Base-by-base conservation (phyloP, 192 early-diverging fungal species). In the Coemansia sp. region DNA sequence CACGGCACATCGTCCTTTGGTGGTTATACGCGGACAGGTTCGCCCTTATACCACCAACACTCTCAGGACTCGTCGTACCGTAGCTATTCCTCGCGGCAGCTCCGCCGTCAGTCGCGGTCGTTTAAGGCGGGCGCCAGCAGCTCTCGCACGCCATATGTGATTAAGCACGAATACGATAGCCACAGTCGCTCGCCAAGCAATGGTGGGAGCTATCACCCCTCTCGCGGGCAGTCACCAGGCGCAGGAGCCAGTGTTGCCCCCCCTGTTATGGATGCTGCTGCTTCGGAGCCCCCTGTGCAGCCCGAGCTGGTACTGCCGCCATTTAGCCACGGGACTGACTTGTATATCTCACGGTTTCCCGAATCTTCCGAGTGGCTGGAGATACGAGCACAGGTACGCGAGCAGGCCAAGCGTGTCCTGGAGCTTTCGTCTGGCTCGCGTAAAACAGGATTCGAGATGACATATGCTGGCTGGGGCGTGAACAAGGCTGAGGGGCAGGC, bases 371-470 rank as follows among this genome's bases (percentile, higher is more conserved):
- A 72, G 40, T 79, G 76, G 76, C 62, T 79, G 34, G 63, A 58
- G 34, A 55, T 40, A 7, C 69, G 76, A 0, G 61, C 65, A 37
- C 61, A 66, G 39, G 53, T 61, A 18, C 69, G 70, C 17, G 70
- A 79, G 44, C 66, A 72, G 53, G 41, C 33, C 9, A 68, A 62
- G 43, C 69, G 70, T 15, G 36, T 72, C 18, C 37, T 61, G 42
- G 76, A 79, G 55, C 56, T 65, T 4, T 56, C 76, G 8, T 62
- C 62, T 1, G 37, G 4, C 6, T 40, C 70, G 2, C 56, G 76
- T 5, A 68, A 58, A 36, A 65, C 70, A 1, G 76, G 54, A 34
- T 79, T 79, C 18, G 76, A 79, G 35, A 56, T 79, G 27, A 24
- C 53, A 21, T 65, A 70, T 37, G 52, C 70, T 1, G 48, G 57